Percentiles rank a stretch among this genome's conserved stretches.
Conservation (phyloP, 1,284 basidiomycete species). For the Athelia psychrophila region DNA sequence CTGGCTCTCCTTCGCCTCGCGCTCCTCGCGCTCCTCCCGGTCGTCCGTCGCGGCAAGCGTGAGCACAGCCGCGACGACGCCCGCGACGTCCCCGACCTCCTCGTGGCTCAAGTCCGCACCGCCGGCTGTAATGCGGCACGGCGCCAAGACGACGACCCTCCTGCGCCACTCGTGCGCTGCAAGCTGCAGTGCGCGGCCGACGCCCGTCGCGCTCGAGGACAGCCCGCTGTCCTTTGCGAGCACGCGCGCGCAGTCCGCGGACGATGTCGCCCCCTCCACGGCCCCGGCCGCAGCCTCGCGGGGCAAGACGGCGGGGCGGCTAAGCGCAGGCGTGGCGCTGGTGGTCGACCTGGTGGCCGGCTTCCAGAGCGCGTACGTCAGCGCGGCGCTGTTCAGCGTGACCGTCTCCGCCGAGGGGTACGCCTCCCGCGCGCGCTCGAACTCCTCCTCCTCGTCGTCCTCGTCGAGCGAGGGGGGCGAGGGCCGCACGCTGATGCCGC, state of each 20-base stretch:
- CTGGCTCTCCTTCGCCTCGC: conserved; percentile 54
- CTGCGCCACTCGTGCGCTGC: conserved; percentile 9
- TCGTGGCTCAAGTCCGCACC: conserved; percentile 26
- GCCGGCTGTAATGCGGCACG: conserved; percentile 20
- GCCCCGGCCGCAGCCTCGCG: too few species aligned
- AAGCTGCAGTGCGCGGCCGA: conserved; percentile 2
- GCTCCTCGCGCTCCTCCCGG: conserved; percentile 32
- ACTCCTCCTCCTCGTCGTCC: neutral
- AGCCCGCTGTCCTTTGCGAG: conserved; percentile 13
- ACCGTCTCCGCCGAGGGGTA: neutral
- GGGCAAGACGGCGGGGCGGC: too few species aligned
- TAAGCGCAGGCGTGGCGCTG: conserved; percentile 32
- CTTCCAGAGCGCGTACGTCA: conserved; percentile 56
- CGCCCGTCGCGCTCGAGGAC: conserved; percentile 12
- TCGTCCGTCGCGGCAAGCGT: conserved; percentile 36
- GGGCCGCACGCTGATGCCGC: conserved; percentile 23
- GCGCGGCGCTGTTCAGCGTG: conserved; percentile 46
- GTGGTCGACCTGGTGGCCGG: conserved; percentile 51
- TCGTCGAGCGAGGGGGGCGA: neutral
- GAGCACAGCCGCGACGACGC: conserved; percentile 37
- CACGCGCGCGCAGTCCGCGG: conserved; percentile 1
- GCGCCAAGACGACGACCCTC: conserved; percentile 2
- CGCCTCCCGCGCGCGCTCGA: neutral
- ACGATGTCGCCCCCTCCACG: conserved; percentile 8
- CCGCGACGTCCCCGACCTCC: conserved; percentile 27